phyloP scores from a whole-genome alignment of 345 rosid genomes.

The Populus alba region DNA sequence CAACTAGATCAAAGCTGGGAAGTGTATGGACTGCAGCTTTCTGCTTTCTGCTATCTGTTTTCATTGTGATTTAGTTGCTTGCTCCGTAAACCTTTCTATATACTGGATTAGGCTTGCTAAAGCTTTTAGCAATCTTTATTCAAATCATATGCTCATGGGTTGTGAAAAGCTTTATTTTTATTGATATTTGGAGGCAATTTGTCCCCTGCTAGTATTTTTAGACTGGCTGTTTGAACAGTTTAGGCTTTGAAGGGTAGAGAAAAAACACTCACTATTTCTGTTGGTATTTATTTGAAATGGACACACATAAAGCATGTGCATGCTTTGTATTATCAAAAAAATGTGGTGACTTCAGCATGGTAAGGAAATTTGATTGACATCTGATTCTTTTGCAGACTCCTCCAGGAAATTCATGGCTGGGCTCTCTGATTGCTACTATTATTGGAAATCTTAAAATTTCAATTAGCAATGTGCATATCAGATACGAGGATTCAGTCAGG shows the following conservation, averaged over 20 bases:
- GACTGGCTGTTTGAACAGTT: neutral
- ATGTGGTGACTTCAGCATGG: neutral
- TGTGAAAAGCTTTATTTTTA: neutral
- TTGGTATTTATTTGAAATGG: too few species aligned
- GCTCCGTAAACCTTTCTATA: neutral
- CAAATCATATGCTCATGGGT: neutral
- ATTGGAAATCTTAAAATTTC: conserved; percentile 98
- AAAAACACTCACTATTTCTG: neutral
- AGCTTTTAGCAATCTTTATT: neutral
- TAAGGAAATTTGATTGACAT: conserved; percentile 17
- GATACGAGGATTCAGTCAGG: conserved; percentile 94
- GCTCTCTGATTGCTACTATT: conserved; percentile 85
- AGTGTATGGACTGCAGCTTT: conserved; percentile 56
- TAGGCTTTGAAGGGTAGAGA: neutral
- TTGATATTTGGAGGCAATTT: neutral
- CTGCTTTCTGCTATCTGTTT: conserved; percentile 15
- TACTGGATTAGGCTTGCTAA: neutral
- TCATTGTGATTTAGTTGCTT: conserved; percentile 7
- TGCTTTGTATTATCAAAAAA: neutral
- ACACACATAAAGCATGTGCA: neutral
- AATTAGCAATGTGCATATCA: conserved; percentile 93
- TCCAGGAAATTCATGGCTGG: conserved; percentile 89
- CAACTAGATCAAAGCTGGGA: conserved; percentile 79
- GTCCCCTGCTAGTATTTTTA: neutral
- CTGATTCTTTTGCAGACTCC: conserved; percentile 57